phyloP scores from a whole-genome alignment of 306 rosid genomes.

The Malus fusca region DNA sequence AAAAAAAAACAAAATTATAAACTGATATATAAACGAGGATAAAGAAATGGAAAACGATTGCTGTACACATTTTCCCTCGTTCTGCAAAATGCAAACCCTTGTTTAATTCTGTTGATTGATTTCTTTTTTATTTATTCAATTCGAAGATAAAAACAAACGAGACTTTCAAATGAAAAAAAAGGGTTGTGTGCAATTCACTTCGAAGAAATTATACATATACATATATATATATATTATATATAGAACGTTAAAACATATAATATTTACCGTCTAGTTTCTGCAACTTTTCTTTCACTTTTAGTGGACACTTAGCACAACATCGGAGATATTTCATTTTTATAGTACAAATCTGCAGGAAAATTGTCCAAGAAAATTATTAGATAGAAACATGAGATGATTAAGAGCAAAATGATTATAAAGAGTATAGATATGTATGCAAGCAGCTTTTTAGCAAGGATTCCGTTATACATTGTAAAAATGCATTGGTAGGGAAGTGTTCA shows the following conservation, averaged over 20 bases:
- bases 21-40: too few species aligned
- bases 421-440: neutral
- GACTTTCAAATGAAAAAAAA: too few species aligned
- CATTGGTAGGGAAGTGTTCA: too few species aligned
- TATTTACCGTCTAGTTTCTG: conserved; percentile 8
- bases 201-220: too few species aligned
- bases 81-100: too few species aligned
- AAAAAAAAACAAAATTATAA: neutral
- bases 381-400: neutral
- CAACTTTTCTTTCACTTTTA: conserved; percentile 2
- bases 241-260: neutral
- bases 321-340: conserved; percentile 1
- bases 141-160: too few species aligned
- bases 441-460: neutral
- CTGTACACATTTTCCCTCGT: too few species aligned
- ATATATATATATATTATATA: too few species aligned
- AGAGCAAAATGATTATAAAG: neutral
- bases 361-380: neutral
- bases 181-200: too few species aligned
- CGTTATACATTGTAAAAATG: neutral
- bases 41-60: too few species aligned
- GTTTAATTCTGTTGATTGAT: too few species aligned
- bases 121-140: too few species aligned
- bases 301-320: neutral
- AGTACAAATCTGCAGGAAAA: conserved; percentile 3